Evolutionary conservation across 1,284 basidiomycete genomes (phyloP).

Genomic region (Coniferiporia sulphurascens): DNA sequence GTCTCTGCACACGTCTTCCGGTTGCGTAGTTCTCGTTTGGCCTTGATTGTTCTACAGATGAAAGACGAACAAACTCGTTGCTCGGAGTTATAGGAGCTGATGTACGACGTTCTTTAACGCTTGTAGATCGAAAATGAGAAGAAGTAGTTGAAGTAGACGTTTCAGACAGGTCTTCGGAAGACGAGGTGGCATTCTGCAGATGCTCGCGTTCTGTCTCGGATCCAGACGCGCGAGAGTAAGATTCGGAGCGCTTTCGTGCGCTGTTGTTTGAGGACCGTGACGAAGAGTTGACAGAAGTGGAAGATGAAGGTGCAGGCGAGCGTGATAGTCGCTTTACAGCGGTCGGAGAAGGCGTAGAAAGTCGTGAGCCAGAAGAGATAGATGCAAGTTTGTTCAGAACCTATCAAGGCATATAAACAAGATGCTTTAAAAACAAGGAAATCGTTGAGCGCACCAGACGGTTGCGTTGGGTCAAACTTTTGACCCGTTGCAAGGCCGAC

Average conservation of each 20-base stretch:
- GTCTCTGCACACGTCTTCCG: conserved; percentile 6
- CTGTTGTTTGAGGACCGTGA: conserved; percentile 13
- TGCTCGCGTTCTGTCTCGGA: conserved; percentile 73
- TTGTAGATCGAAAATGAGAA: conserved; percentile 26
- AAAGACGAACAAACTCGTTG: conserved; percentile 30
- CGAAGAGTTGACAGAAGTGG: conserved; percentile 28
- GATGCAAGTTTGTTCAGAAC: conserved; percentile 64
- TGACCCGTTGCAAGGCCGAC: conserved; percentile 58
- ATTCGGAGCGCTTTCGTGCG: conserved; percentile 8
- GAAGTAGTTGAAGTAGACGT: conserved; percentile 35
- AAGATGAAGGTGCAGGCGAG: conserved; percentile 28
- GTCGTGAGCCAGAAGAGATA: conserved; percentile 47
- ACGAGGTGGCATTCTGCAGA: conserved; percentile 32
- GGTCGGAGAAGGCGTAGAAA: conserved; percentile 38
- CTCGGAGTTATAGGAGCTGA: conserved; percentile 55
- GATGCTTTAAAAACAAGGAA: neutral
- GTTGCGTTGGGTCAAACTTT: conserved; percentile 65
- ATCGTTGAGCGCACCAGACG: conserved; percentile 47
- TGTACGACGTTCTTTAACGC: conserved; percentile 38
- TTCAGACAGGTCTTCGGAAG: conserved; percentile 37
- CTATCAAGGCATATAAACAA: conserved; percentile 31
- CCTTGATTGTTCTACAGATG: conserved; percentile 27
- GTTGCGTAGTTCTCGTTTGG: conserved; percentile 25
- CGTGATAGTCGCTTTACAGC: conserved; percentile 27
- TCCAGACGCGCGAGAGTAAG: conserved; percentile 41